A percentile compares a stretch with the other conserved stretches of the same genome.
Conservation (phyloP, 2,329 filamentous ascomycete species). For the Xylariaceae sp. region DNA sequence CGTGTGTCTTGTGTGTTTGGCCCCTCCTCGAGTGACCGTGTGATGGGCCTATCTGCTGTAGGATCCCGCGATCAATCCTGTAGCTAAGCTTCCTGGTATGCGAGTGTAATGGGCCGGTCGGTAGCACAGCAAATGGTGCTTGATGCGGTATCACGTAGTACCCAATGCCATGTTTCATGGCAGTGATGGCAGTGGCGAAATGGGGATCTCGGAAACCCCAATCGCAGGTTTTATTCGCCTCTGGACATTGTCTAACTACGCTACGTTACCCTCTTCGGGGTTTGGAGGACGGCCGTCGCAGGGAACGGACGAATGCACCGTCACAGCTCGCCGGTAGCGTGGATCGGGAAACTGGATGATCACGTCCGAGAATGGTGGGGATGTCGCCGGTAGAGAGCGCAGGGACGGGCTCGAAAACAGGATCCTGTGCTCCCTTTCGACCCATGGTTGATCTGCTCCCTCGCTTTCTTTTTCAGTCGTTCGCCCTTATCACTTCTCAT, state of each 20-base stretch:
- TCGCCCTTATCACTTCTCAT: background rate
- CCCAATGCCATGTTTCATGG: constrained; percentile 14
- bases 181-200: constrained; percentile 19
- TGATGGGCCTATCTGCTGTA: constrained; percentile 8
- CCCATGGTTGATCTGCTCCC: no score
- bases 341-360: no score
- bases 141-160: constrained; percentile 21
- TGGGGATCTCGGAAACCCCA: constrained; percentile 1
- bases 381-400: no score
- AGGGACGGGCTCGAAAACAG: no score
- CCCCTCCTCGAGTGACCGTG: constrained; percentile 7
- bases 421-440: no score
- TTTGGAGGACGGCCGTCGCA: background rate
- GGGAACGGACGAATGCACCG: no score
- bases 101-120: constrained; percentile 21
- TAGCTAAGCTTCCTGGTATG: constrained; percentile 21
- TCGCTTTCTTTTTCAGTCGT: no score
- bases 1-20: no score
- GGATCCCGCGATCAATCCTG: background rate
- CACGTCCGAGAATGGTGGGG: no score
- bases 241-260: background rate
- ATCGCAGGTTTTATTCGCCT: constrained; percentile 4
- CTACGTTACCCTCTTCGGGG: background rate
- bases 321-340: no score
- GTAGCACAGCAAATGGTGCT: constrained; percentile 6